Base-by-base conservation (phyloP, 805 yeast species). In the Lipomyces sp. region DNA sequence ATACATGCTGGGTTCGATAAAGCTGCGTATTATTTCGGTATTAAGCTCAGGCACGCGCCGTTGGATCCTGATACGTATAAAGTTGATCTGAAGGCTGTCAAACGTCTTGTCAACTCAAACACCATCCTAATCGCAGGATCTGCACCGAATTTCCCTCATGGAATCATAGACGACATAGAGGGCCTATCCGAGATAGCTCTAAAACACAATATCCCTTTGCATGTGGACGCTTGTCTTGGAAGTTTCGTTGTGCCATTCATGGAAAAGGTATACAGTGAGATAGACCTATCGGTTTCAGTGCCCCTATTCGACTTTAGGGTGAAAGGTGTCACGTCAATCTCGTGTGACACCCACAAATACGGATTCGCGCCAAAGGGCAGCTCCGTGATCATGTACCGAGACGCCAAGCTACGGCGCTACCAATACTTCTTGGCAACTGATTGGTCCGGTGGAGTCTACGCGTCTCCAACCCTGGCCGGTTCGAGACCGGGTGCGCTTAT, bases 291-390 rank as follows among this genome's bases (percentile, higher is more conserved):
- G 3, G 63, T 63, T 33, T 15, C 45, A n/a, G 69, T 77, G 3
- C 89, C 90, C 4, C 74, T 79, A 11, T 93, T 94, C 78, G 98
- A 95, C 76, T 94, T 94, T 79, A 81, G 94, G 70, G 82, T 92
- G 1, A 89, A 91, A 0, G 95, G 83, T 39, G 98, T 95, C n/a
- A 95, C 98, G 0, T 92, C 98, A 2, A 94, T 94, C 65, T 90
- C 97, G n/a, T 95, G 98, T 79, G 99, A 94, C 77, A 94, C 99
- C n/a, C 99, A 94, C 81, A 94, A 94, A 78, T 94, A 94, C 75
- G 99, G 98, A 0, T 95, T 94, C 82, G 98, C 98, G 7, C 99
- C 99, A 51, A 94, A 94, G 78, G 99, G 99, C 8, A 89, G 96
- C 0, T 91, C 97, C 0, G 84, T 94, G 32, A 89, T 95, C 73